Evolutionary conservation across 148 eudicot genomes (phyloP), one percentile per base, ranked within the genome.

Genomic region (Bassia scoparia): DNA sequence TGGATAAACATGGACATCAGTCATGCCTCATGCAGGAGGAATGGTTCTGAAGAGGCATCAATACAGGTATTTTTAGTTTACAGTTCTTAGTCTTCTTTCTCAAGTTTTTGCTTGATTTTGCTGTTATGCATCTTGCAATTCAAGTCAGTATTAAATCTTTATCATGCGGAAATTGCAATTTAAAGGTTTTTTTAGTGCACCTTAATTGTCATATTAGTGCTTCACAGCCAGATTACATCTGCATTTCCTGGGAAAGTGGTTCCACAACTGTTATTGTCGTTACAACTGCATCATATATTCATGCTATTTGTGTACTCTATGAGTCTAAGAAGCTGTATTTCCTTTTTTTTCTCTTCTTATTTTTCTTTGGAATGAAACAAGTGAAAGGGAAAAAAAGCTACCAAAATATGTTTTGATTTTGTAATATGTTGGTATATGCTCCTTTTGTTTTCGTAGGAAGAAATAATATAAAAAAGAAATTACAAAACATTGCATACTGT

Each of bases 1-100:
- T 73, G 53, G 54, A 55, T 79, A 70, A 74, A 43, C 67, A 48
- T 24, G 65, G 35, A 49, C 38, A 78, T 77, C 62, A 67, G 38
- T n/a, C n/a, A n/a, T n/a, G n/a, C n/a, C n/a, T 68, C 41, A 33
- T 75, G 86, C 92, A 93, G 98, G 90, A 89, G 90, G 98, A 90
- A 90, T 79, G 98, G 98, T 55, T 78, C 84, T 60, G 89, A 80
- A 67, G 87, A 74, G 70, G 77, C 85, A 76, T 83, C 87, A 76
- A 77, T 93, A 38, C 79, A 87, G 91, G 96, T 89, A 30, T 69
- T 38, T 35, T 14, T 24, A 2, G 50, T 58, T 61, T 38, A 20
- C 12, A 53, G 50, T n/a, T n/a, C 61, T 56, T 61, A 23, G 29
- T 37, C 63, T 59, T 55, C 70, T 29, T 27, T 30, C 43, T 48